These are phyloP conservation scores for Kingdonia uniflora DNA, from an alignment of 164 flowering plant species.

Conservation along the genomic window DNA sequence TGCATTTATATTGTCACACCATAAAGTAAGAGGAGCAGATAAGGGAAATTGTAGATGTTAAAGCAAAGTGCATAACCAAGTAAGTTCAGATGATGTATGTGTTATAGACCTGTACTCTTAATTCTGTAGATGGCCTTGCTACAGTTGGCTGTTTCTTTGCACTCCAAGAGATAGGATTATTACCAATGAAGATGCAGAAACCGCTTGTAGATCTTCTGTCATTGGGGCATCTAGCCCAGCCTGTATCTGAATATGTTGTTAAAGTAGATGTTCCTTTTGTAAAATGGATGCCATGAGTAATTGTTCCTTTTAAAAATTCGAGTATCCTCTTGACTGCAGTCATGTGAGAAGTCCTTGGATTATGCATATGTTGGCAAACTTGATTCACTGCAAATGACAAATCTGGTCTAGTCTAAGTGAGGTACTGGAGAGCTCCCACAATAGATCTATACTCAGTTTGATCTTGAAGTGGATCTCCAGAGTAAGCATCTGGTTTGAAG, in stretches of 20 bases:
- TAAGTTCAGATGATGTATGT: too few relatives aligned
- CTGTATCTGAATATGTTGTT: not conserved
- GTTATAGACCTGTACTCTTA: conserved; percentile 7
- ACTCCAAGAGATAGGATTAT: not conserved
- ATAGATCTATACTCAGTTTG: not conserved
- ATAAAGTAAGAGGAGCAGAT: too few relatives aligned
- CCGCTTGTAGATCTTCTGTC: not conserved
- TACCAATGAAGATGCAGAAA: not conserved
- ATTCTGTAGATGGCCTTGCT: not conserved
- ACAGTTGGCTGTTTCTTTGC: conserved; percentile 1
- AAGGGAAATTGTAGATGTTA: too few relatives aligned
- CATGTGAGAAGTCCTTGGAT: not conserved
- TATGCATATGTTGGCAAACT: conserved; percentile 1
- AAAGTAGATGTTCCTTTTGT: not conserved
- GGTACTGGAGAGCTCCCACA: conserved; percentile 2
- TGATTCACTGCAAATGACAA: not conserved
- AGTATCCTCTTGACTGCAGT: not conserved
- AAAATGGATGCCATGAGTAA: not conserved
- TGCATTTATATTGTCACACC: too few relatives aligned
- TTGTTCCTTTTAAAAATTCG: not conserved
- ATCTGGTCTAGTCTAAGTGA: not conserved
- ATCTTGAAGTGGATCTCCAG: not conserved
- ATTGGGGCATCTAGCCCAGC: not conserved
- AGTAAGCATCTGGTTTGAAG: too few relatives aligned
- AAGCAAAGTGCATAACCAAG: too few relatives aligned